These are phyloP conservation scores for Fragilariopsis cylindrus DNA, from an alignment of 108 stramenopile genomes.

Conservation along the genomic window DNA sequence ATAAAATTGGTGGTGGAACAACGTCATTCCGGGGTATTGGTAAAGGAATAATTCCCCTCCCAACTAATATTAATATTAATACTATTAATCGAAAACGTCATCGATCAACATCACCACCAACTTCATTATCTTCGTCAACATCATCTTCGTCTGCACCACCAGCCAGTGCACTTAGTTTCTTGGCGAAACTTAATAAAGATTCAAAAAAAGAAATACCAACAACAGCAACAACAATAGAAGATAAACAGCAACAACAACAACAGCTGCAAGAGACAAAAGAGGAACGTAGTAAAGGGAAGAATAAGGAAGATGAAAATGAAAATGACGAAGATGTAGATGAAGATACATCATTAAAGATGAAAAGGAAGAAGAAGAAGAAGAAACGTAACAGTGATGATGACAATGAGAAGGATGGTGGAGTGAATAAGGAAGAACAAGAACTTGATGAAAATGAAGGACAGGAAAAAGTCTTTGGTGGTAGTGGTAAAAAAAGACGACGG, in stretches of 20 bases:
- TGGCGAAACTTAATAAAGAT: constrained; percentile 41
- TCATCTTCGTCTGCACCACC: constrained; percentile 26
- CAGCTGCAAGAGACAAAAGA: neutral
- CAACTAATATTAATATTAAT: no score
- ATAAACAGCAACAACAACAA: neutral
- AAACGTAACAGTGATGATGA: no score
- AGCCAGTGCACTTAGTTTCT: constrained; percentile 34
- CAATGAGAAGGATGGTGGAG: no score
- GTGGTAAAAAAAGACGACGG: no score
- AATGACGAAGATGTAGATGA: neutral
- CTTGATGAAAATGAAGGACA: no score
- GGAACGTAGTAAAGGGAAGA: neutral
- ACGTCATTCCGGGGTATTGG: no score
- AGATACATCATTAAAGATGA: neutral
- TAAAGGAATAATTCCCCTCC: no score
- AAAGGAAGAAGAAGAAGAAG: neutral
- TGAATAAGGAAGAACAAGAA: no score
- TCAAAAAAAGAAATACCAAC: neutral
- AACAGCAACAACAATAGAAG: neutral
- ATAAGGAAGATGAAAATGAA: neutral
- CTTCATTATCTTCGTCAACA: neutral
- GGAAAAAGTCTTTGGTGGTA: no score
- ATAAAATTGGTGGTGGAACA: neutral
- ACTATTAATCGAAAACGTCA: neutral
- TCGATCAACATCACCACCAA: neutral